These are phyloP conservation scores for Castanopsis chinensis DNA, from an alignment of 306 rosid genomes.

Conservation along the genomic window DNA sequence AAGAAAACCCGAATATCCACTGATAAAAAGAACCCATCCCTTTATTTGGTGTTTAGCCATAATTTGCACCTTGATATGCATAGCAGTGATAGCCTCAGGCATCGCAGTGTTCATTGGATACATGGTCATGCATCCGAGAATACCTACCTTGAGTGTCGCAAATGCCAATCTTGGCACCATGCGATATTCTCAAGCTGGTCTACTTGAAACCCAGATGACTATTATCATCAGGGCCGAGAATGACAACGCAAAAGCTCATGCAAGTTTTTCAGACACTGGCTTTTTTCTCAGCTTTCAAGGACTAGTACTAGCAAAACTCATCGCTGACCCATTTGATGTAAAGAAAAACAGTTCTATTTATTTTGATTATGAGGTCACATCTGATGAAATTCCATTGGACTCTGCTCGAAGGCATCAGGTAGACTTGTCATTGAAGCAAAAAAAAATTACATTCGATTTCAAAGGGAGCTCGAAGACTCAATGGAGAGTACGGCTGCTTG, in stretches of 20 bases:
- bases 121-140: conserved; percentile 67
- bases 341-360: conserved; percentile 36
- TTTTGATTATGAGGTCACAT: conserved; percentile 46
- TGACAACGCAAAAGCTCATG: conserved; percentile 67
- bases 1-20: too few species aligned
- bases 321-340: conserved; percentile 47
- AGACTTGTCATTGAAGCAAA: conserved; percentile 42
- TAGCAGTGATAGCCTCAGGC: conserved; percentile 53
- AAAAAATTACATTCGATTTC: conserved; percentile 42
- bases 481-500: conserved; percentile 66
- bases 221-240: conserved; percentile 60
- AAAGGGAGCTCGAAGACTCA: conserved; percentile 47
- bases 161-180: conserved; percentile 50
- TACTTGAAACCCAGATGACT: conserved; percentile 49
- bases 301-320: conserved; percentile 38
- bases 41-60: conserved; percentile 55
- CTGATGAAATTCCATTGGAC: conserved; percentile 48
- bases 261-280: conserved; percentile 53
- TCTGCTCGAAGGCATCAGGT: conserved; percentile 46
- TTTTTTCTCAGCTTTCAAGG: conserved; percentile 54
- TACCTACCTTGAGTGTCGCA: conserved; percentile 54
- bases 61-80: conserved; percentile 61
- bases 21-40: too few species aligned
- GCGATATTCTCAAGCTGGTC: conserved; percentile 39
- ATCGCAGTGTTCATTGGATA: conserved; percentile 54